Conservation (phyloP, 495 filamentous ascomycete genomes). For the Neurospora cerealis region DNA sequence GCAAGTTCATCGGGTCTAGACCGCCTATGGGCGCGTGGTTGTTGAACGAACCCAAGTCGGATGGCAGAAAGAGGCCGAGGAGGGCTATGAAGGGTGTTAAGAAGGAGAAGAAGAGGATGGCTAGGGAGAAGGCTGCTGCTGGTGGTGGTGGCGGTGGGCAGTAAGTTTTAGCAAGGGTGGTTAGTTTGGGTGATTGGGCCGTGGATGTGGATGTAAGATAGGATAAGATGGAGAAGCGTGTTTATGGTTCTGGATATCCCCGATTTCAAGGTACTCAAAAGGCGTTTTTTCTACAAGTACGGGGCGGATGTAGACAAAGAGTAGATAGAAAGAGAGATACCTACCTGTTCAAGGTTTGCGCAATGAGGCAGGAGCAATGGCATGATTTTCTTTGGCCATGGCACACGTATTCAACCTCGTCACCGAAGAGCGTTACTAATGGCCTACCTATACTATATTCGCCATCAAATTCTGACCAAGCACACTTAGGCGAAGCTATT, state of each 20-base stretch:
- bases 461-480: neutral
- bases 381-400: neutral
- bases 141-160: neutral
- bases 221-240: neutral
- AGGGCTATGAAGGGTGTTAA: constrained; percentile 51
- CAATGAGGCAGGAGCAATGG: neutral
- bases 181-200: no score
- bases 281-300: neutral
- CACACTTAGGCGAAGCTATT: neutral
- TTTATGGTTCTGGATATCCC: neutral
- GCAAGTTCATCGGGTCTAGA: constrained; percentile 60
- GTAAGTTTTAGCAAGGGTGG: neutral
- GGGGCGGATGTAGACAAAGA: neutral
- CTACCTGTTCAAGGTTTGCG: neutral
- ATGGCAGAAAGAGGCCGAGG: constrained; percentile 32
- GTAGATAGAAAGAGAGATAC: neutral
- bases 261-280: neutral
- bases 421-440: no score
- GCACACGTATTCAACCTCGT: no score
- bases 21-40: constrained; percentile 66
- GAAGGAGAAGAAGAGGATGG: constrained; percentile 34
- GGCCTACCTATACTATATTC: neutral
- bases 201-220: neutral
- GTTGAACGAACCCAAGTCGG: constrained; percentile 26
- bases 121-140: constrained; percentile 6